Conservation (phyloP, 2,329 filamentous ascomycete genomes). For the Ophiostoma australiae region DNA sequence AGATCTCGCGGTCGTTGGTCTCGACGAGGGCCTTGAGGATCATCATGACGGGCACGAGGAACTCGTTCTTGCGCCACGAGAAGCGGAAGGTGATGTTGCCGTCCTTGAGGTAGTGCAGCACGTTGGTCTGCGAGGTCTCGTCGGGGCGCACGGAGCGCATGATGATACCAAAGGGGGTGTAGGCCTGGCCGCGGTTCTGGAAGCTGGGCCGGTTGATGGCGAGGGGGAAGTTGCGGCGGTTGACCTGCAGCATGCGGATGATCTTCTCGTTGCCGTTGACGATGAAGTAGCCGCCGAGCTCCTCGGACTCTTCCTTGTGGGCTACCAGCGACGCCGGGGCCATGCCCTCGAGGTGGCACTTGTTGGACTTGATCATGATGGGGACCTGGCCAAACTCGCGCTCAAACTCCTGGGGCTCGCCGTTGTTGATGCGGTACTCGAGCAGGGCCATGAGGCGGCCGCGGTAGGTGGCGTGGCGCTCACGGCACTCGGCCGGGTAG, state of each 20-base stretch:
- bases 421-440: slow-evolving; percentile 82
- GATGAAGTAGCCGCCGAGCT: slow-evolving; percentile 93
- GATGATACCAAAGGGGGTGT: slow-evolving; percentile 86
- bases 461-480: slow-evolving; percentile 86
- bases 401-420: slow-evolving; percentile 73
- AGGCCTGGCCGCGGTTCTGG: slow-evolving; percentile 75
- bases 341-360: slow-evolving; percentile 83
- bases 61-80: slow-evolving; percentile 96
- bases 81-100: slow-evolving; percentile 97
- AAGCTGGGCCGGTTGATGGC: slow-evolving; percentile 91
- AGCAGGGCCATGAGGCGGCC: slow-evolving; percentile 78
- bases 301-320: slow-evolving; percentile 91
- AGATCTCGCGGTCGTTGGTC: slow-evolving; percentile 94
- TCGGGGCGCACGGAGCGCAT: slow-evolving; percentile 92
- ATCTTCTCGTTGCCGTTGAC: slow-evolving; percentile 98
- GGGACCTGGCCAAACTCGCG: slow-evolving; percentile 85
- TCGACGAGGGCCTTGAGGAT: slow-evolving; percentile 90
- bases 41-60: slow-evolving; percentile 94
- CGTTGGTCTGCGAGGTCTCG: slow-evolving; percentile 95
- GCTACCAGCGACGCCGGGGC: slow-evolving; percentile 77
- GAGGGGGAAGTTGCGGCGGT: slow-evolving; percentile 89
- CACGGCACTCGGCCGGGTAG: slow-evolving; percentile 86
- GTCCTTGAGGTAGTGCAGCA: slow-evolving; percentile 90
- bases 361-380: slow-evolving; percentile 90
- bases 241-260: slow-evolving; percentile 84